phyloP scores from a whole-genome alignment of 1,139 yeast genomes.

The Kodamaea suecica region DNA sequence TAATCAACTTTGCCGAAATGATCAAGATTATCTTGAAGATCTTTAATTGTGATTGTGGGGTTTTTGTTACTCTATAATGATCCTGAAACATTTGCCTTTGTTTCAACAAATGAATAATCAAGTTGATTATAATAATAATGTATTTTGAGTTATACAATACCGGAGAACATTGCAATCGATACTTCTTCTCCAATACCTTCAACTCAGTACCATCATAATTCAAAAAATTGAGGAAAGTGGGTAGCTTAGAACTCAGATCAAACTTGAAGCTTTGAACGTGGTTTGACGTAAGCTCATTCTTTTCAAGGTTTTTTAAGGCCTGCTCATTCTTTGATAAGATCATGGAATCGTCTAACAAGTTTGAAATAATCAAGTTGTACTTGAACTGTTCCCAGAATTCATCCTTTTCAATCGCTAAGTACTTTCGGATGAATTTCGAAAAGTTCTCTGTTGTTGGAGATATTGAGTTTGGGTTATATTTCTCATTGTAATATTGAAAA shows the following conservation, averaged over 20 bases:
- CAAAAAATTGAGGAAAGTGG: conserved; percentile 10
- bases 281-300: neutral
- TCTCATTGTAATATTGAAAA: conserved; percentile 14
- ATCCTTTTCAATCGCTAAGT: conserved; percentile 21
- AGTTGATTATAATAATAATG: conserved; percentile 19
- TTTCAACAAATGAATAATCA: conserved; percentile 27
- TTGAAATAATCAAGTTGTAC: conserved; percentile 39
- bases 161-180: conserved; percentile 10
- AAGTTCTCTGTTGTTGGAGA: conserved; percentile 23
- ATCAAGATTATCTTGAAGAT: conserved; percentile 36
- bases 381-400: conserved; percentile 44
- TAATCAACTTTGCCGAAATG: conserved; percentile 29
- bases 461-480: conserved; percentile 9
- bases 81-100: conserved; percentile 9
- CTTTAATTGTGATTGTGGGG: conserved; percentile 13
- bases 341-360: conserved; percentile 43
- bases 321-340: conserved; percentile 45
- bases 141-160: conserved; percentile 12
- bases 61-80: neutral
- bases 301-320: conserved; percentile 16
- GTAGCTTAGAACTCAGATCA: conserved; percentile 1
- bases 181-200: conserved; percentile 9
- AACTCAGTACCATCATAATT: conserved; percentile 17
- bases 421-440: conserved; percentile 27
- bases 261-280: neutral